Evolutionary conservation across 495 filamentous ascomycete genomes (phyloP), one percentile per base, ranked within the genome.

Genomic region (Aspergillus haitiensis): DNA sequence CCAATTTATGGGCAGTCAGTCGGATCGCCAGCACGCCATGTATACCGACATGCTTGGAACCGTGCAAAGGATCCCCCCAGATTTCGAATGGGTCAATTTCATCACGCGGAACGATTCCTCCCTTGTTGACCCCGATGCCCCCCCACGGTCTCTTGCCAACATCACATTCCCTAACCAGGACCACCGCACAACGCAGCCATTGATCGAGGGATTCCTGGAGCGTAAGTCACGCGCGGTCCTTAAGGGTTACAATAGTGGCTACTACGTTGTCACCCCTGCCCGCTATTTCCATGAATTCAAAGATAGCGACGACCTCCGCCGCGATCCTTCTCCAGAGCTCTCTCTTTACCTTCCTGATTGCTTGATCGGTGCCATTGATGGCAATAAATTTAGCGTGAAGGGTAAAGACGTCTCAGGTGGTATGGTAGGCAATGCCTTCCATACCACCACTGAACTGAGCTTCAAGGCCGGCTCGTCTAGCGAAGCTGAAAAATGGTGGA

Each of bases 271-370:
- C 32, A 97, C 92, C 3, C 87, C 88, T 0, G 81, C 86, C 18
- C 87, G 88, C 61, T 98, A 88, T 74, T 78, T 98, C 48, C 94
- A 98, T 74, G 94, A 98, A 68, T 98, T 95, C 81, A 96, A 96
- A 72, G 91, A 93, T 67, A 87, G 87, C 69, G 93, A 98, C 72
- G 88, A 96, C 69, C 77, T 90, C 67, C 82, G 81, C 53, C 82
- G 82, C 64, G 95, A 98, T 59, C 92, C 93, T 7, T 72, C 77
- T 27, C 95, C 93, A 0, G 92, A 98, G 70, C 78, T 92, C 8
- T 92, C 88, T 21, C 86, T 98, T 55, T 98, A 92, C 70, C 84
- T 98, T 7, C 94, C 94, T 46, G 95, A 98, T 68, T 95, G 93
- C 67, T 74, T 84, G 27, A 80, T 98, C 57, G 91, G 93, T 56